phyloP scores from a whole-genome alignment of 116 monocot species.

The Papilionanthe hybrid region DNA sequence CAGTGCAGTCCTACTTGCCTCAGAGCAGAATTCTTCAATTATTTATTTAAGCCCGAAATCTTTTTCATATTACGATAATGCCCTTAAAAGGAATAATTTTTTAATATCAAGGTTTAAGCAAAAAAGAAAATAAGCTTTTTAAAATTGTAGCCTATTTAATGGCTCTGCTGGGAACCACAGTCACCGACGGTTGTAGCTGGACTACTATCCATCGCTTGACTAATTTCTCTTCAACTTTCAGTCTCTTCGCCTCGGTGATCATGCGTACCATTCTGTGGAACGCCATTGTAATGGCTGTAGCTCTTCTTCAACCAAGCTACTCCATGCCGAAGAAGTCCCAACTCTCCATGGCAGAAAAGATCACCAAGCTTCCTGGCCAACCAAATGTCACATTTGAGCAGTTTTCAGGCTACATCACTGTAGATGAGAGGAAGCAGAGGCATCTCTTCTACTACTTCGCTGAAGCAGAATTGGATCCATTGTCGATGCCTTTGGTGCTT shows the following conservation, averaged over 20 bases:
- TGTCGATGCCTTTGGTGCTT: slow-evolving; percentile 77
- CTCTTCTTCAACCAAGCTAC: slow-evolving; percentile 15
- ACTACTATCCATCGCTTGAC: not conserved
- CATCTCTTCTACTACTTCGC: slow-evolving; percentile 93
- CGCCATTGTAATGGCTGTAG: slow-evolving; percentile 22
- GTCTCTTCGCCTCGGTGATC: slow-evolving; percentile 2
- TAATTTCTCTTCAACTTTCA: not conserved
- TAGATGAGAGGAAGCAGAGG: slow-evolving; percentile 55
- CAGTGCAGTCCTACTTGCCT: too few relatives aligned
- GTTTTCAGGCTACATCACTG: slow-evolving; percentile 80
- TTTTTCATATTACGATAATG: too few relatives aligned
- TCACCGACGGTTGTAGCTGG: not conserved
- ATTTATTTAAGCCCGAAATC: too few relatives aligned
- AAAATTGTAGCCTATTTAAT: slow-evolving; percentile 25
- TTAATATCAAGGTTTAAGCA: too few relatives aligned
- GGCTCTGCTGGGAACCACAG: not conserved
- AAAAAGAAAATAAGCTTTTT: not conserved
- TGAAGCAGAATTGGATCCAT: slow-evolving; percentile 75
- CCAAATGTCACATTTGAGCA: slow-evolving; percentile 79
- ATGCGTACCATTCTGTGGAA: slow-evolving; percentile 18
- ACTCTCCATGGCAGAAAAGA: slow-evolving; percentile 38
- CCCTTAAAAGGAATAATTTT: too few relatives aligned
- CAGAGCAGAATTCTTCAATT: too few relatives aligned
- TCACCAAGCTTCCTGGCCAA: slow-evolving; percentile 77
- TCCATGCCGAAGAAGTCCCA: slow-evolving; percentile 15